Conservation (phyloP, 2,329 filamentous ascomycete genomes). For the Xylariaceae sp. region DNA sequence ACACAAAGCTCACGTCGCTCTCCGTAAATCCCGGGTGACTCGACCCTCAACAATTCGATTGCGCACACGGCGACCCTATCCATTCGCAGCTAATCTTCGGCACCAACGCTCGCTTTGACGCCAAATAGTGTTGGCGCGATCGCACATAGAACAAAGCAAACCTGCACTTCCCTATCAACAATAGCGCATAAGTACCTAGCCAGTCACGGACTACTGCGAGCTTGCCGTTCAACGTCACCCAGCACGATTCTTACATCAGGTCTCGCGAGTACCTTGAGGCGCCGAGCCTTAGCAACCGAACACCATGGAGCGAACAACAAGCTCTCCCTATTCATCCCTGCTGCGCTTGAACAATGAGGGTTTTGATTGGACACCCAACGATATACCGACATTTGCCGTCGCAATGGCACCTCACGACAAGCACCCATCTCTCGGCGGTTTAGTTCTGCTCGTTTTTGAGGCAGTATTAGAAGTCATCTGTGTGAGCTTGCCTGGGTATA, state of each 20-base stretch:
- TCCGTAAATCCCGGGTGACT: too few relatives aligned
- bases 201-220: too few relatives aligned
- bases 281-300: background rate
- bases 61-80: too few relatives aligned
- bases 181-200: too few relatives aligned
- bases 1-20: too few relatives aligned
- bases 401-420: constrained; percentile 51
- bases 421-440: constrained; percentile 70
- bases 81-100: too few relatives aligned
- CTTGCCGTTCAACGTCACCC: too few relatives aligned
- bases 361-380: constrained; percentile 38
- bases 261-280: background rate
- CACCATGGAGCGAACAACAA: constrained; percentile 40
- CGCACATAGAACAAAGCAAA: too few relatives aligned
- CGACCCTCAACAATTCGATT: too few relatives aligned
- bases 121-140: too few relatives aligned
- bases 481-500: constrained; percentile 91
- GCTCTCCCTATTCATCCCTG: constrained; percentile 50
- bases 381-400: constrained; percentile 44
- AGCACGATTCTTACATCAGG: background rate
- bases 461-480: constrained; percentile 68
- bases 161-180: too few relatives aligned
- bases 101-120: too few relatives aligned
- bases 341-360: constrained; percentile 47
- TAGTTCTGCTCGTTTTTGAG: constrained; percentile 87